phyloP scores from a whole-genome alignment of 176 grass and related monocot genomes.

The Oryza brachyantha region DNA sequence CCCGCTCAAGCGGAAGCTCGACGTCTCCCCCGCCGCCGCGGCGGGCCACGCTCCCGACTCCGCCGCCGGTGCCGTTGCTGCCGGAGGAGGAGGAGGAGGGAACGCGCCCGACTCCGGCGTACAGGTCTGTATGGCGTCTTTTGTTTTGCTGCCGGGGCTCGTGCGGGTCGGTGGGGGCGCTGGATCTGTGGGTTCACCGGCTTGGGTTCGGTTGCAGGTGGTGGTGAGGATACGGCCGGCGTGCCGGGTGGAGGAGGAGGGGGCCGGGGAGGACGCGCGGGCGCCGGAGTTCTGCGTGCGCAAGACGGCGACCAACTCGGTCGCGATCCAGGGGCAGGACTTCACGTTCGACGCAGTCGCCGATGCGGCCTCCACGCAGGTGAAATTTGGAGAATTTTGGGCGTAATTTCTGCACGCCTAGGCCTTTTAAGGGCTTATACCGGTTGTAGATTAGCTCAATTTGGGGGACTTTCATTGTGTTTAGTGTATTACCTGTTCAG shows the following conservation, averaged over 20 bases:
- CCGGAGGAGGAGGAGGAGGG: not conserved
- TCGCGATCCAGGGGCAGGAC: constrained; percentile 68
- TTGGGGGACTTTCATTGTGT: not conserved
- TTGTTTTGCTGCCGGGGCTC: not conserved
- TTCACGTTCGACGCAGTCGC: constrained; percentile 88
- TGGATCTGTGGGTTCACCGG: constrained; percentile 37
- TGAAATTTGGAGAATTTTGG: constrained; percentile 13
- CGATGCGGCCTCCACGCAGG: constrained; percentile 61
- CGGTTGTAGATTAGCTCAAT: not conserved
- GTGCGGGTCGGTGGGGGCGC: not conserved
- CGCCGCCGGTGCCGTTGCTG: not conserved
- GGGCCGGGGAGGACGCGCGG: not conserved
- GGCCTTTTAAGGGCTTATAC: not conserved
- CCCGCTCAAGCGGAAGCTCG: constrained; percentile 73
- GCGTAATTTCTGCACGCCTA: not conserved
- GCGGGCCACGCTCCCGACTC: not conserved
- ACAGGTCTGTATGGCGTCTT: constrained; percentile 38
- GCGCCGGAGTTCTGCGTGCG: not conserved
- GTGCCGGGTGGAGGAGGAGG: constrained; percentile 28
- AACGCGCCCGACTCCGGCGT: constrained; percentile 51
- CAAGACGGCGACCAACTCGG: constrained; percentile 52
- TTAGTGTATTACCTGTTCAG: not conserved
- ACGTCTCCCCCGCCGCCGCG: constrained; percentile 25
- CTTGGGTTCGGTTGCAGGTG: constrained; percentile 45
- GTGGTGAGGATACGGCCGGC: constrained; percentile 79